Conservation (phyloP, 495 filamentous ascomycete species). For the Pyronema omphalodes region DNA sequence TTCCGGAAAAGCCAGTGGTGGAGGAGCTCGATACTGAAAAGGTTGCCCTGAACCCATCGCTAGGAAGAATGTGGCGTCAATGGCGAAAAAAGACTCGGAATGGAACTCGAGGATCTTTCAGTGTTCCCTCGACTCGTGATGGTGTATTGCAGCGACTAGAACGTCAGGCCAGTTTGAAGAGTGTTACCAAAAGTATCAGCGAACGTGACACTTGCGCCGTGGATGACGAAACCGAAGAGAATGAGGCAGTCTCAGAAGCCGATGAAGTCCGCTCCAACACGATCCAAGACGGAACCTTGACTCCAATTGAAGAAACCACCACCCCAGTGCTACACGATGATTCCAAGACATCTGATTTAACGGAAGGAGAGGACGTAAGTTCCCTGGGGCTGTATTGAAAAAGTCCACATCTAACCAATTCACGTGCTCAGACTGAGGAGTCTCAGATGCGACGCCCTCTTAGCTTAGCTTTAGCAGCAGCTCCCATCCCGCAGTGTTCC, state of each 20-base stretch:
- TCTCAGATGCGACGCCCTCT: constrained; percentile 39
- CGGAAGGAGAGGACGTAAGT: not conserved
- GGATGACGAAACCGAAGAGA: not conserved
- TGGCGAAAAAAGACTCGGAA: constrained; percentile 70
- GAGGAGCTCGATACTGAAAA: constrained; percentile 90
- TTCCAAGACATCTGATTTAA: not conserved
- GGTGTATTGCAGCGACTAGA: not conserved
- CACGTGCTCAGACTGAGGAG: constrained; percentile 19
- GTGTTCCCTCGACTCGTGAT: constrained; percentile 9
- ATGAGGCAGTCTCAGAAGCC: not conserved
- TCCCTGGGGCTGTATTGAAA: not conserved
- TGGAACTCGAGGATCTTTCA: constrained; percentile 22
- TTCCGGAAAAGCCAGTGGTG: constrained; percentile 47
- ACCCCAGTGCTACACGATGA: not conserved
- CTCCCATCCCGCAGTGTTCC: constrained; percentile 25
- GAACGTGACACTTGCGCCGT: not conserved
- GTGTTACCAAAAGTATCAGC: not conserved
- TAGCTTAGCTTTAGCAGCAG: constrained; percentile 35
- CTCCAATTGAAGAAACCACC: not conserved
- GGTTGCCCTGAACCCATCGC: constrained; percentile 65
- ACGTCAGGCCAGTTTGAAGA: not conserved
- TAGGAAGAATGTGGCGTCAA: constrained; percentile 81
- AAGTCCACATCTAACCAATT: not conserved
- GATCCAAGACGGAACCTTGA: not conserved
- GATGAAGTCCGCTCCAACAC: not conserved